phyloP scores from a whole-genome alignment of 129 eudicot genomes.

The Smallanthus sonchifolius region DNA sequence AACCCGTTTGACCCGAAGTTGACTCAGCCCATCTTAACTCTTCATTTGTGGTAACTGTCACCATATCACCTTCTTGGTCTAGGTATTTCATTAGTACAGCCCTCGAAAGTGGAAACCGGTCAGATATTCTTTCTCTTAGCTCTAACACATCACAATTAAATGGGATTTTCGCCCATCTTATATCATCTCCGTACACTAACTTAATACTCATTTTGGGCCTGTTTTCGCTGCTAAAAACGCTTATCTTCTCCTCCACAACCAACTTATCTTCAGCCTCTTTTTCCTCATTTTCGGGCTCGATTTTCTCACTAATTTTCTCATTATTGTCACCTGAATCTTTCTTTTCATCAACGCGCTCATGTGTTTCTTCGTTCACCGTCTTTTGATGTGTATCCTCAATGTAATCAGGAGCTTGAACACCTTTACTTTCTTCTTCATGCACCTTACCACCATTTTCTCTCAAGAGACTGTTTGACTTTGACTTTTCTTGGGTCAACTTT shows the following conservation, averaged over 20 bases:
- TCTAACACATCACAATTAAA: conserved; percentile 52
- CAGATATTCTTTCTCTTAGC: conserved; percentile 57
- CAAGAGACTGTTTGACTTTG: conserved; percentile 11
- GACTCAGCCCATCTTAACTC: conserved; percentile 91
- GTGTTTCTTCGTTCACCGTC: conserved; percentile 1
- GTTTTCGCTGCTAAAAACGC: conserved; percentile 25
- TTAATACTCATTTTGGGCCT: conserved; percentile 50
- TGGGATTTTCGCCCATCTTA: conserved; percentile 84
- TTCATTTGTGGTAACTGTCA: conserved; percentile 75
- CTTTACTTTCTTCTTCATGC: conserved; percentile 18
- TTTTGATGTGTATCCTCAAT: neutral
- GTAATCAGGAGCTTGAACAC: conserved; percentile 33
- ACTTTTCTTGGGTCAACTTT: conserved; percentile 18
- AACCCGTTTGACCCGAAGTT: conserved; percentile 38
- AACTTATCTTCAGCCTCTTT: conserved; percentile 65
- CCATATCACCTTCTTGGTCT: conserved; percentile 94
- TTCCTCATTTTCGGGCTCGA: conserved; percentile 30
- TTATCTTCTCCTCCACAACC: conserved; percentile 74
- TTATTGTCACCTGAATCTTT: conserved; percentile 6
- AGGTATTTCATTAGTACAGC: conserved; percentile 75
- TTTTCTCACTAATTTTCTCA: conserved; percentile 11
- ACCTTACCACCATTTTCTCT: conserved; percentile 2
- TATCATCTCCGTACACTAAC: conserved; percentile 87
- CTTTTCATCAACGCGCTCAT: conserved; percentile 10
- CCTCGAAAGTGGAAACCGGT: conserved; percentile 54